phyloP scores from a whole-genome alignment of 129 eudicot species.

The Flaveria bidentis region DNA sequence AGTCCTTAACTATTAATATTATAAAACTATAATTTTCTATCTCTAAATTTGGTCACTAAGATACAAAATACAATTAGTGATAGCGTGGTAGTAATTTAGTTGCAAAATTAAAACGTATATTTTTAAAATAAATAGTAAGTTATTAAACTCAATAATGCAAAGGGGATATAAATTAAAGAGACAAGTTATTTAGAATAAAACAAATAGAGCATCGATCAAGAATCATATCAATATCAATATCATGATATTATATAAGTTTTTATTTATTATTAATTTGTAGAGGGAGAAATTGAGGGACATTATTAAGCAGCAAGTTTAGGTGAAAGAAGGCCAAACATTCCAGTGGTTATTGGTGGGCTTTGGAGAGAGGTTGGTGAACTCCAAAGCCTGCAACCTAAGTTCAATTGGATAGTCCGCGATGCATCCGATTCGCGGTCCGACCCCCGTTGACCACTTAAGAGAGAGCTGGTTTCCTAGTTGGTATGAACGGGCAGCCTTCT shows the following conservation, averaged over 20 bases:
- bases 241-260: neutral
- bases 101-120: too few species aligned
- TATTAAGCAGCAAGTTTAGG: constrained; percentile 31
- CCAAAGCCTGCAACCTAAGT: constrained; percentile 80
- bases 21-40: too few species aligned
- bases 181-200: neutral
- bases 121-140: neutral
- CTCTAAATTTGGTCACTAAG: too few species aligned
- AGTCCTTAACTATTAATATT: too few species aligned
- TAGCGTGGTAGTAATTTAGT: too few species aligned
- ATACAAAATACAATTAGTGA: too few species aligned
- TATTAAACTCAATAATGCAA: neutral
- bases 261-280: neutral
- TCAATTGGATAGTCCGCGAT: constrained; percentile 90
- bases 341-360: constrained; percentile 24
- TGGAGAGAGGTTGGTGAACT: constrained; percentile 83
- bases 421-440: constrained; percentile 93
- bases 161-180: neutral
- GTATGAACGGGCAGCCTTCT: constrained; percentile 59
- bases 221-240: neutral
- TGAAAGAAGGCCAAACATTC: constrained; percentile 30
- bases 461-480: constrained; percentile 84
- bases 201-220: neutral
- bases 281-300: neutral
- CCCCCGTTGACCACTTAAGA: constrained; percentile 84